Evolutionary conservation across 2,329 filamentous ascomycete genomes (phyloP), one percentile per base, ranked within the genome.

Genomic region (Aschersonia sp.): DNA sequence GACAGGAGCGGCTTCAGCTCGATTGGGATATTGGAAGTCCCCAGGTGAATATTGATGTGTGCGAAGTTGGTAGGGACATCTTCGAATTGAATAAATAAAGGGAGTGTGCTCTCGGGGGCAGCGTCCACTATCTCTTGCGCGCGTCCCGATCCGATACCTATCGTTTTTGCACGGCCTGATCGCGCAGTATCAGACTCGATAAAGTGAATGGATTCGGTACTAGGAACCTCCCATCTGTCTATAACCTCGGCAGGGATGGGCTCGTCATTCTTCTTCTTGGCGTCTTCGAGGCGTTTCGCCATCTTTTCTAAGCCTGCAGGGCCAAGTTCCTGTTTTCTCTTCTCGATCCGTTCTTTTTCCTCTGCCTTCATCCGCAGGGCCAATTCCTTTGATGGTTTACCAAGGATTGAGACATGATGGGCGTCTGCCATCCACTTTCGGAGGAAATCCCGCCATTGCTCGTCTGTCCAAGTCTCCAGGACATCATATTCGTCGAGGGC

Each of bases 31-130:
- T 78, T 71, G 2, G 80, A 76, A 1, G 89, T 94, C 47, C 87
- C 87, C 45, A 97, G 71, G 48, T 92, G 79, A 29, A 97, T 66
- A 45, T 80, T 83, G 50, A 97, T 75, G 56, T 91, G 84, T 5
- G 94, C 88, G 62, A 98, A 98, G 59, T 88, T 94, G 50, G 87
- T 94, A 2, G 84, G 83, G 10, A 97, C 89, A 58, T 95, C 83
- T 65, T 98, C 92, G 54, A 94, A 98, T 65, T 98, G 91, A n/a
- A 98, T 74, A 65, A 96, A 98, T 2, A 97, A 70, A 0, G 88
- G 84, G n/a, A 82, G 61, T 38, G 82, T 65, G 5, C 69, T 71
- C 20, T 68, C 54, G 40, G 75, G 72, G 41, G 87, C 78, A 10
- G 73, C 69, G 60, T 97, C 86, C 45, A 98, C 78, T 45, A 82